phyloP scores from a whole-genome alignment of 331 rosid species.

The Pyrus hybrid region DNA sequence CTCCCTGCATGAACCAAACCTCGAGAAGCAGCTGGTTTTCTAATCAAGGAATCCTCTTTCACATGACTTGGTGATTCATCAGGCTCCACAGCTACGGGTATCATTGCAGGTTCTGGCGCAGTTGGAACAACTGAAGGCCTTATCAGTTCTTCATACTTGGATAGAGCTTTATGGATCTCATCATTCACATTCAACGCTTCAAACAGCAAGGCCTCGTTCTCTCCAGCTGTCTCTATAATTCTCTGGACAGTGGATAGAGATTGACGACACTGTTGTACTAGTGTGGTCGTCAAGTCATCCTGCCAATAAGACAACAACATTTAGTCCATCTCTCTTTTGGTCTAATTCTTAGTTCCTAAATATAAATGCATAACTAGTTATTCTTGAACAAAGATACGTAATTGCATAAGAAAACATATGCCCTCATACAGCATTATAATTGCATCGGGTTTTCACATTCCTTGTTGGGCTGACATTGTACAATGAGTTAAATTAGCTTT shows the following conservation, averaged over 20 bases:
- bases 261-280: conserved; percentile 78
- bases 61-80: conserved; percentile 66
- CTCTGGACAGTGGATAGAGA: conserved; percentile 58
- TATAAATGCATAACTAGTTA: neutral
- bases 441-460: neutral
- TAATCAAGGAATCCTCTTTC: conserved; percentile 60
- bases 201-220: conserved; percentile 85
- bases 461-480: neutral
- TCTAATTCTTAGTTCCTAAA: neutral
- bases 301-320: conserved; percentile 22
- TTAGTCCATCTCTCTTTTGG: neutral
- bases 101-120: conserved; percentile 92
- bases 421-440: neutral
- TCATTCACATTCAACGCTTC: conserved; percentile 94
- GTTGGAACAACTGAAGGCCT: conserved; percentile 36
- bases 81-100: conserved; percentile 91
- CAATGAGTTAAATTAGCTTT: neutral
- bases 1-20: conserved; percentile 48
- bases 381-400: neutral
- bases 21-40: conserved; percentile 70
- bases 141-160: conserved; percentile 67
- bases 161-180: conserved; percentile 75
- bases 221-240: conserved; percentile 78
- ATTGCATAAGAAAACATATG: neutral
- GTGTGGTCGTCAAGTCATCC: conserved; percentile 95